phyloP scores from a whole-genome alignment of 2,329 filamentous ascomycete genomes.

The Sporothrix schenckii region DNA sequence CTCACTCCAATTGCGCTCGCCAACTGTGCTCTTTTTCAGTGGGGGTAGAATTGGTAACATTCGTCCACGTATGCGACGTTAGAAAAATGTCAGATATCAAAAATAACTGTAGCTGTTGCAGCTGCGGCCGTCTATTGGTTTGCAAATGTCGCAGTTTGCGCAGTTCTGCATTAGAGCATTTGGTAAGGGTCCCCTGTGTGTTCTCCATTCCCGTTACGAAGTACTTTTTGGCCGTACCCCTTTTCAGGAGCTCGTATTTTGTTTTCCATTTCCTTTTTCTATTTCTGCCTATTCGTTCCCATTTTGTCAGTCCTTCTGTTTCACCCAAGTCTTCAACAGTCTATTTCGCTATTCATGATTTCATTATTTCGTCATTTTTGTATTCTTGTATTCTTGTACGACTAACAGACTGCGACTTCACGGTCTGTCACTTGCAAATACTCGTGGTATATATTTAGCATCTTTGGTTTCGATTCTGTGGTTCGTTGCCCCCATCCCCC shows the following conservation, averaged over 20 bases:
- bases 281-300: neutral
- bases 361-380: neutral
- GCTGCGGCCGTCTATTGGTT: neutral
- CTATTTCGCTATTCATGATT: neutral
- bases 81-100: too few species aligned
- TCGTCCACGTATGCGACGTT: neutral
- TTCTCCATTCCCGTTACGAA: neutral
- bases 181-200: conserved; percentile 2
- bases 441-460: neutral
- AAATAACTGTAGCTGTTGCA: neutral
- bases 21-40: neutral
- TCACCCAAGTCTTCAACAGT: conserved; percentile 5
- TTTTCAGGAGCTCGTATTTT: neutral
- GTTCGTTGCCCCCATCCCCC: neutral
- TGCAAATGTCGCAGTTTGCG: conserved; percentile 15
- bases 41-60: conserved; percentile 5
- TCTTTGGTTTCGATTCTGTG: neutral
- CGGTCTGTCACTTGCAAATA: neutral
- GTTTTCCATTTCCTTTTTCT: neutral
- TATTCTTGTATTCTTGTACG: too few species aligned
- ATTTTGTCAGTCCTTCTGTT: neutral
- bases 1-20: neutral
- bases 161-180: neutral
- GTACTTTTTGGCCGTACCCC: neutral
- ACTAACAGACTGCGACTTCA: neutral